Evolutionary conservation across 225 moss, liverwort and hornwort species (phyloP).

Genomic region (Bryum argenteum): DNA sequence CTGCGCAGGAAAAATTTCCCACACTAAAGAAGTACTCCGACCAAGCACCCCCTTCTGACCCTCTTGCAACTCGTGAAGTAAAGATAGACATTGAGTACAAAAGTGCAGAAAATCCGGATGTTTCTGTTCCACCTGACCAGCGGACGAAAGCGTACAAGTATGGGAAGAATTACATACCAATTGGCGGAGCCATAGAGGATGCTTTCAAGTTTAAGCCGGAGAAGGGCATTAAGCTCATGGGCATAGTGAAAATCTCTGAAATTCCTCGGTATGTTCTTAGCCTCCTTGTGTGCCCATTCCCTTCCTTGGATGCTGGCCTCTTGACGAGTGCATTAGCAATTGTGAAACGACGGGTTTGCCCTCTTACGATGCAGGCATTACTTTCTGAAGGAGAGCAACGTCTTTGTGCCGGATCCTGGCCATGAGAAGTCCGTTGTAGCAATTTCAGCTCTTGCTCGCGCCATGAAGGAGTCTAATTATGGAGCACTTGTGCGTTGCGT

Average conservation of each 20-base stretch:
- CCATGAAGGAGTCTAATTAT: constrained; percentile 65
- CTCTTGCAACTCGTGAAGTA: constrained; percentile 68
- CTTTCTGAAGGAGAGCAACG: constrained; percentile 83
- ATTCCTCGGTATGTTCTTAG: constrained; percentile 71
- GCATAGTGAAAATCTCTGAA: constrained; percentile 68
- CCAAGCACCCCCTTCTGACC: constrained; percentile 54
- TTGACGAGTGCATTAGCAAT: background rate
- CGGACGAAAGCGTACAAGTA: constrained; percentile 96
- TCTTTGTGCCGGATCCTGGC: constrained; percentile 91
- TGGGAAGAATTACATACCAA: constrained; percentile 85
- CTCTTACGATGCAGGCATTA: constrained; percentile 81
- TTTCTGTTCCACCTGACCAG: constrained; percentile 81
- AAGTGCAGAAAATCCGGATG: constrained; percentile 61
- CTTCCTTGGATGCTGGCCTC: constrained; percentile 9
- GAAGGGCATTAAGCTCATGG: constrained; percentile 84
- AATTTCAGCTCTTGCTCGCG: constrained; percentile 86
- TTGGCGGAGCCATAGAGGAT: constrained; percentile 64
- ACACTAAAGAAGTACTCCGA: constrained; percentile 81
- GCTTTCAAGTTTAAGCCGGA: constrained; percentile 74
- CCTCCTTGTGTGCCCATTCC: constrained; percentile 20
- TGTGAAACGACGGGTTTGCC: constrained; percentile 5
- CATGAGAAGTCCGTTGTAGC: constrained; percentile 74
- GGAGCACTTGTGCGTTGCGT: constrained; percentile 93
- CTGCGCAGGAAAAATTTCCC: constrained; percentile 74
- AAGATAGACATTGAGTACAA: constrained; percentile 76